phyloP scores from a whole-genome alignment of 345 rosid species.

The Eucalyptus pumila region DNA sequence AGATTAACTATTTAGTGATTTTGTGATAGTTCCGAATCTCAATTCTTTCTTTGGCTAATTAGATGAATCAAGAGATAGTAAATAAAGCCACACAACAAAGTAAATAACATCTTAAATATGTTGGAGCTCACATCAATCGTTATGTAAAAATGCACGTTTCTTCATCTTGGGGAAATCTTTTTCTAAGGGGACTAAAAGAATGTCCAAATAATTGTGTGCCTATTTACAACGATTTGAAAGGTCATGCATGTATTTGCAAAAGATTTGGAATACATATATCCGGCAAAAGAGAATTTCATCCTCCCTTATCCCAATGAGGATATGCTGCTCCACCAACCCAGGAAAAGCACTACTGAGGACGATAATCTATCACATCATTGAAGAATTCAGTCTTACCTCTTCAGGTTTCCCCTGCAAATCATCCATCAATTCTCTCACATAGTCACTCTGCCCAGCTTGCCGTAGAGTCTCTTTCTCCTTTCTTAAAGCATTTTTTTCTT shows the following conservation, averaged over 20 bases:
- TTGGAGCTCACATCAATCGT: neutral
- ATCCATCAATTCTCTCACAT: slow-evolving; percentile 58
- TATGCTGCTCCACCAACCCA: neutral
- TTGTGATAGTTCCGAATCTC: neutral
- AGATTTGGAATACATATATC: neutral
- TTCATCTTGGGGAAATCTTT: neutral
- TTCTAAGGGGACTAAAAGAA: neutral
- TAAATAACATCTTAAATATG: neutral
- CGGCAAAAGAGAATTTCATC: neutral
- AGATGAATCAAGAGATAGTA: neutral
- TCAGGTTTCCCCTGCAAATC: slow-evolving; percentile 81
- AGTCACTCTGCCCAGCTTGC: slow-evolving; percentile 39
- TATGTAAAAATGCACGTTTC: neutral
- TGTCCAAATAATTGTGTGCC: neutral
- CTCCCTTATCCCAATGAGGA: neutral
- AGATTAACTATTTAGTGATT: neutral
- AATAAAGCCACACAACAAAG: neutral
- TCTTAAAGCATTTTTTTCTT: slow-evolving; percentile 59
- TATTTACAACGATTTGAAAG: neutral
- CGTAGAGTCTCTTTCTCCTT: slow-evolving; percentile 51
- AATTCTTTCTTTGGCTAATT: neutral
- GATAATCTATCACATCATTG: neutral
- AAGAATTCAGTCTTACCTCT: slow-evolving; percentile 38
- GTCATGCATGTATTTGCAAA: neutral
- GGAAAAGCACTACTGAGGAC: neutral